Base-by-base conservation (phyloP, 164 flowering plant genomes). In the Litsea cubeba region DNA sequence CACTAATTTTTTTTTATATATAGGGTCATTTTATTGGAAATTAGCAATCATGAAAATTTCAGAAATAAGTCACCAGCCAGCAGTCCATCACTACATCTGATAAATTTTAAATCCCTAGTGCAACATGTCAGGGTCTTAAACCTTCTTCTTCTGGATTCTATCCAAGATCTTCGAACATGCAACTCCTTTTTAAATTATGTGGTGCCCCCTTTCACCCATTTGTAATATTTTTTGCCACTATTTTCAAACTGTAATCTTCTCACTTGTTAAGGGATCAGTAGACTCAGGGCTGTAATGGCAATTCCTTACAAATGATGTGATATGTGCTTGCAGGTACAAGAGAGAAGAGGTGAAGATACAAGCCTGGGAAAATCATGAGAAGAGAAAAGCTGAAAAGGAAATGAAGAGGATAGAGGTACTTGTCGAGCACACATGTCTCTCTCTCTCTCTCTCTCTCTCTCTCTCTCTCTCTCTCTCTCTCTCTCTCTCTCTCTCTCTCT, bases 291-390 rank as follows among this genome's bases (percentile, higher is more conserved):
- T 54, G 7, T 54, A 54, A 54, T 54, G 60, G 60, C 60, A 54
- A 11, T 30, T 30, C 46, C 49, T 35, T 30, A 66, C 14, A 66
- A 28, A 71, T 35, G 60, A 1, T 51, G 60, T 17, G 15, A 72
- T 64, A 20, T 72, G 65, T 50, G 11, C 54, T 25, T 80, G 32
- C 77, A 95, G 98, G 91, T 95, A 84, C 69, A 95, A 91, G 86
- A 90, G 95, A 4, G 98, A 92, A 82, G 98, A 95, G 77, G 92
- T 91, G 84, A 91, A 86, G 87, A 93, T 95, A 71, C 91, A 91
- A 72, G 97, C 97, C 2, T 95, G 98, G 98, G 98, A 93, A 77
- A 93, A 91, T 82, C 95, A 87, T 76, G 86, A 95, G 86, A 95
- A 91, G 78, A 85, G 97, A 78, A 95, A 88, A 86, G 97, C 97